Base-by-base conservation (phyloP, 805 yeast genomes). In the Pichia sporocuriosa region DNA sequence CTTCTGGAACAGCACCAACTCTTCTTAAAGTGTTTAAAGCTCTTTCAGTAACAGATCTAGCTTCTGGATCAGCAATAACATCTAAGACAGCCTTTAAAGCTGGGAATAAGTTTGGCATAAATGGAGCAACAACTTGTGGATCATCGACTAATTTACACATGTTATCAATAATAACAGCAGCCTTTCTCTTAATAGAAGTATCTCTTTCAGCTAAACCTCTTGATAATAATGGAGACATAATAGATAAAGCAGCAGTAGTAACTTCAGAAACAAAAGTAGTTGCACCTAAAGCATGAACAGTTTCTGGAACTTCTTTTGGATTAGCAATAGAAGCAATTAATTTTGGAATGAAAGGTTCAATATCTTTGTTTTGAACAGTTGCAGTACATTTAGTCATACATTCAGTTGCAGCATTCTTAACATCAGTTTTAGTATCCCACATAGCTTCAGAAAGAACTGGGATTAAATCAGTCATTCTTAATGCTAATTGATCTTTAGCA, bases 131-230 rank as follows among this genome's bases (percentile, higher is more conserved):
- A 66, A 93, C 94, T 77, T 93, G 97, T 60, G 98, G 98, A 69
- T 93, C 98, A 68, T 93, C 98, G 76, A 93, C 99, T 72, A 93
- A 86, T 75, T 93, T 93, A 85, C 98, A 93, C 99, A 93, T 93
- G 95, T 93, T 93, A 72, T 93, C 99, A 63, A 90, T 84, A 72
- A 93, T 93, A 68, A 93, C 98, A 59, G 98, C 98, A 65, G 97
- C 84, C 79, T 93, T 93, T 81, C 99, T 89, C 85, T 93, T 93
- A 79, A 93, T 93, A 60, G 97, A 77, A 58, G 99, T 93, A 65
- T 93, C 98, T 80, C 98, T 93, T 79, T 93, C 98, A 65, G 95
- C 94, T 68, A 93, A 81, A 90, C 98, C 98, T 84, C 98, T 90
- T 59, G 95, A 80, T 69, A 93, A 80, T 67, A 93, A 79, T 67